Base-by-base conservation (phyloP, 441 rosid genomes). In the Manihot esculenta region DNA sequence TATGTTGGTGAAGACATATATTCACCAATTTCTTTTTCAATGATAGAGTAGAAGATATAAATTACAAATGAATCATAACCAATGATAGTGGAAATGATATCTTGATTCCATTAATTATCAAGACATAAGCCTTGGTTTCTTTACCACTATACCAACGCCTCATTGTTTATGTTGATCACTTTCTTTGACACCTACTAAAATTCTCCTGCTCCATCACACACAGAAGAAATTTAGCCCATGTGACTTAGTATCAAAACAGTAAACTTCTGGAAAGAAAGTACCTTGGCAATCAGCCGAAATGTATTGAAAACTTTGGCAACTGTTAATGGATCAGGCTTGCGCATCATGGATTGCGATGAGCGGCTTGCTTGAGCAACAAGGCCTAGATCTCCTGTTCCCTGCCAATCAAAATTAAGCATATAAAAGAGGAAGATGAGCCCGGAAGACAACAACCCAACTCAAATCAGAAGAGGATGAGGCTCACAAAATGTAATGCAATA, bases 291-390 rank as follows among this genome's bases (percentile, higher is more conserved):
- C 70, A 73, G 83, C 78, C 77, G 81, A 79, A 92, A 88, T 2
- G 88, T 84, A 44, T 84, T 79, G 68, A 95, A 91, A 66, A 92
- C 98, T 82, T 92, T 89, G 72, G 75, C 78, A 71, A 95, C 78
- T 27, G 96, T 91, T 74, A 95, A 84, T 24, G 97, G 78, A 42
- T 86, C 87, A 10, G 99, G 98, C 82, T 85, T 88, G 64, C 89
- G 87, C 98, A 92, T 92, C 90, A 87, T 85, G 33, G 89, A 83
- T 71, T 95, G 99, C 72, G 97, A 87, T 53, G 91, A 87, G 54
- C 98, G 93, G 79, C 98, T 94, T 75, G 86, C 93, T 86, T 92
- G 87, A 53, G 98, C 99, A 45, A 95, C 99, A 76, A 85, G 89
- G 21, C 99, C 99, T 76, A 95, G 77, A 80, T 92, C 99, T 78